Evolutionary conservation across 108 stramenopile species (phyloP), one percentile per base, ranked within the genome.

Genomic region (Stephanodiscus triporus): DNA sequence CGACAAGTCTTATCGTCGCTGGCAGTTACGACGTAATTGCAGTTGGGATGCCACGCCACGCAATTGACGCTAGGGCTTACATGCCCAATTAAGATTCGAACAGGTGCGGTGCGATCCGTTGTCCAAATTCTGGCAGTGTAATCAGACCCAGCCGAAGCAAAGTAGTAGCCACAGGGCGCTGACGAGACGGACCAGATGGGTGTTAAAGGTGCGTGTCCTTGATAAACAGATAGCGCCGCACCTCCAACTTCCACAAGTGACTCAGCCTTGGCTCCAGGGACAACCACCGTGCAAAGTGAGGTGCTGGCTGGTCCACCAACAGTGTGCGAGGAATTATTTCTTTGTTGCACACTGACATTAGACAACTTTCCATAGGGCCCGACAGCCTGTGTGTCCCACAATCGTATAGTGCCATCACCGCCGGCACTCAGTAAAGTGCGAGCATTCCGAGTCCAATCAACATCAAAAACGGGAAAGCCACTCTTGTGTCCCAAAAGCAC

Each of bases 31-130:
- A 98, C 84, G 61, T 97, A 99, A 83, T 96, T 96, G 84, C 85
- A 84, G 72, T 98, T 98, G 8, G 98, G 97, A 82, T 99, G 97
- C 88, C 94, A 98, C 14, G 76, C 78, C 14, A 97, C 93, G 24
- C 86, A 86, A 73, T 93, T 90, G 4, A 99, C 96, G 72, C 87
- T 90, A 8, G 93, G 86, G 20, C 87, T 87, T 20, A 90, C 76
- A 78, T 99, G 98, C 10, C 98, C 98, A 24, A 88, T 84, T 47
- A 99, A 96, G 14, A 99, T 64, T 24, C 98, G 93, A 8, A 98
- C 76, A 27, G 97, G 97, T 24, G 83, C 59, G 10, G 85, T 70
- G 32, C 97, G 82, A 76, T 99, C 97, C 11, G 96, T 96, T 27
- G 89, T 82, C 97, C 96, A 99, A n/a, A 99, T 79, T 26, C 97